phyloP scores from a whole-genome alignment of 768 basidiomycete species.

The Tylopilus vinaceipallidus region DNA sequence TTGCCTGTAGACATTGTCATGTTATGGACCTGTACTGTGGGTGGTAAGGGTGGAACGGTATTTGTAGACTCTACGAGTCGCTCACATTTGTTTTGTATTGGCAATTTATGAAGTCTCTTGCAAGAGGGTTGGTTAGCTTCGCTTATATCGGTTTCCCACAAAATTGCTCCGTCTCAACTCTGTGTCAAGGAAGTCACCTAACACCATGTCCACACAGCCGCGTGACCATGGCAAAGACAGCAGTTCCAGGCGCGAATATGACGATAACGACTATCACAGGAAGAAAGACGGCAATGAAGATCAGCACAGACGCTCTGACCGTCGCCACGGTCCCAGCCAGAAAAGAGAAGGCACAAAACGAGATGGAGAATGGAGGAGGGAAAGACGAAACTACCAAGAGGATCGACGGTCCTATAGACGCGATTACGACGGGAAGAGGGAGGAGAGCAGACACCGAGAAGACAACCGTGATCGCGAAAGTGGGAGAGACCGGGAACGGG shows the following conservation, averaged over 20 bases:
- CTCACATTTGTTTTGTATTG: neutral
- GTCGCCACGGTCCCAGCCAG: constrained; percentile 14
- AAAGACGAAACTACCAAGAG: constrained; percentile 14
- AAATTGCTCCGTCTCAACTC: neutral
- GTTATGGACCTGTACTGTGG: neutral
- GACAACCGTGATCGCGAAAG: constrained; percentile 12
- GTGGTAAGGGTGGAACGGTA: neutral
- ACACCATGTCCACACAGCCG: constrained; percentile 15
- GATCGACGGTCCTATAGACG: constrained; percentile 21
- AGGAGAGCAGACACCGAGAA: constrained; percentile 11
- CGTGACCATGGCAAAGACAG: constrained; percentile 15
- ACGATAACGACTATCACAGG: constrained; percentile 9
- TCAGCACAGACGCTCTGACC: constrained; percentile 11
- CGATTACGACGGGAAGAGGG: constrained; percentile 19
- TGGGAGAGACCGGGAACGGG: constrained; percentile 34
- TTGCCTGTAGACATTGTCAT: constrained; percentile 7
- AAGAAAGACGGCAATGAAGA: constrained; percentile 8
- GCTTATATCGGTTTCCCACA: constrained; percentile 18
- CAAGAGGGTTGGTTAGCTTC: neutral
- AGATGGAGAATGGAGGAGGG: constrained; percentile 23
- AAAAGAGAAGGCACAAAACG: constrained; percentile 16
- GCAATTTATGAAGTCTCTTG: too few relatives aligned
- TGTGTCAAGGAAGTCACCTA: neutral
- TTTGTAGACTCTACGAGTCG: neutral
- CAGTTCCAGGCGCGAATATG: constrained; percentile 11